Evolutionary conservation across 2,329 filamentous ascomycete genomes (phyloP), one percentile per base, ranked within the genome.

Genomic region (Xenoacremonium recifei): DNA sequence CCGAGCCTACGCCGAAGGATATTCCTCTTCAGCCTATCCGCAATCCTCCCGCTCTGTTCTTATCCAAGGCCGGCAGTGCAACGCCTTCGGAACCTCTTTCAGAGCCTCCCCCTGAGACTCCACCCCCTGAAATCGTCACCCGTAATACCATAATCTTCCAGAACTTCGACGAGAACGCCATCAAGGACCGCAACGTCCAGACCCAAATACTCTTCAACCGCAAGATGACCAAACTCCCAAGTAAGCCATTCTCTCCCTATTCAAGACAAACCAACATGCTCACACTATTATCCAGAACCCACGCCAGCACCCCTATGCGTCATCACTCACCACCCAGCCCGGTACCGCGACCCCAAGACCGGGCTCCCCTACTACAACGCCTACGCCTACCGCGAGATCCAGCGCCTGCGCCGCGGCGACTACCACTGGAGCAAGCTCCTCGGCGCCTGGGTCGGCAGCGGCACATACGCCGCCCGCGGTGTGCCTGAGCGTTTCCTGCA

Each of bases 281-380:
- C 36, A 48, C 39, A 12, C 7, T 31, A 15, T 25, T 3, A 9
- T 19, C 18, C 35, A 79, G 76, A 80, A 57, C 77, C 75, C 15
- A 60, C 73, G 3, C 69, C 75, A 12, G 60, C 65, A 1, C 69
- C 77, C 13, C 71, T 84, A 21, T 99, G 93, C 64, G 85, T 84
- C 36, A 91, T 97, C 60, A 96, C 89, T 1, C 86, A 85, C 57
- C 79, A 84, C 39, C 80, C 84, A 4, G 93, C 92, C 11, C 82
- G 82, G 40, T 97, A 95, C 65, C 80, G 84, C 18, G 93, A 99
- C 63, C 89, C 90, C 0, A 78, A 80, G 53, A 97, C 92, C 0
- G 87, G 88, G 0, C 75, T 97, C 13, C 81, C 84, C 1, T 99
- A 92, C 66, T 78, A 81, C 49, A 92, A 92, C 61, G 72, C 81